Evolutionary conservation across 108 stramenopile genomes (phyloP), one percentile per base, ranked within the genome.

Genomic region (Aurantiochytrium sp.): DNA sequence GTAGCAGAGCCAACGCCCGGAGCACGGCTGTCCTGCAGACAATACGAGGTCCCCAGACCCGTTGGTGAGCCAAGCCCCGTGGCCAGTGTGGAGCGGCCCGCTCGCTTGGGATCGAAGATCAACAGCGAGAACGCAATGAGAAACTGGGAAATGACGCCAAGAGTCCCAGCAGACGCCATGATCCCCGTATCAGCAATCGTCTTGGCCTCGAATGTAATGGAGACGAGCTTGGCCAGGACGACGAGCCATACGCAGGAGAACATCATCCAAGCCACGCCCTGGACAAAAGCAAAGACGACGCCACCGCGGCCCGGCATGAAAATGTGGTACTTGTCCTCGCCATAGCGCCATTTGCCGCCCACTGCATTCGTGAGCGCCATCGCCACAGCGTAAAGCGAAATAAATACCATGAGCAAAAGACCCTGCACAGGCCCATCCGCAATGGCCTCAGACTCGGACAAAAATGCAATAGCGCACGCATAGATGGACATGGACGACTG

Each of bases 261-360:
- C 25, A 83, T 47, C 76, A 83, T 83, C 76, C 76, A 83, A 18
- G 49, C 76, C 76, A 83, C 76, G 51, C 49, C 76, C 76, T 83
- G 76, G 1, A 53, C 51, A 53, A 53, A 47, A 12, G 76, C 76
- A 83, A 83, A 83, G 25, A 83, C 28, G 23, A 53, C 10, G 76
- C 76, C 76, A 6, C 76, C 76, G 28, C 76, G 76, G 76, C 45
- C 45, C 1, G 76, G 76, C 76, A 83, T 83, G 49, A 83, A 47
- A 47, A 83, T 53, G 76, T 83, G 76, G 5, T 53, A 83, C 49
- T 47, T 53, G 76, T 53, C 45, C 76, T 83, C 76, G n/a, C 76
- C 76, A 28, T 83, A 53, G 19, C 51, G 19, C 76, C 76, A 83
- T 35, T 83, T 83, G 45, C 76, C 76, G 49, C 76, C 76, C 76